Base-by-base conservation (phyloP, 225 moss, liverwort and hornwort genomes). In the Thuidium tamariscinum region DNA sequence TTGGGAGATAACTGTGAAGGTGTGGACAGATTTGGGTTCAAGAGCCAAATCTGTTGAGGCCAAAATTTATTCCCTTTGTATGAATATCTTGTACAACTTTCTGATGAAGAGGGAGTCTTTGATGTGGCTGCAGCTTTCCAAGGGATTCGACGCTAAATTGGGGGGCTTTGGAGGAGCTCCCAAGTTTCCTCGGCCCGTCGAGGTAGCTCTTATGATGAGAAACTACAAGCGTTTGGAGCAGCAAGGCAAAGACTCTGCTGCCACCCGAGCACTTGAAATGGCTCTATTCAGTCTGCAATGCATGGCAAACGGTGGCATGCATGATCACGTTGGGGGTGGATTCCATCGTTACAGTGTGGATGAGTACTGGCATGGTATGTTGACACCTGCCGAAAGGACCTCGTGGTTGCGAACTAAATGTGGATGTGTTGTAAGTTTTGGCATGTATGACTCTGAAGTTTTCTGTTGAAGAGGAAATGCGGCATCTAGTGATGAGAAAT, bases 301-400 rank as follows among this genome's bases (percentile, higher is more conserved):
- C 75, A 99, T 99, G 97, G 96, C 94, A 55, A 91, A 90, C 30
- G 99, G 99, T 79, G 99, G 99, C 83, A 92, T 99, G 88, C 99
- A 99, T 87, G 99, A 99, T 86, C 99, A 99, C 68, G 41, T 99
- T 57, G 99, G 99, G 37, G 99, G 97, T 80, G 99, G 99, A 77
- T 97, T 99, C 72, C 99, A 99, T 93, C 99, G 99, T 48, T 99
- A 99, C 81, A 99, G 99, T 88, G 99, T 99, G 77, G 99, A 99
- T 79, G 97, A 99, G 88, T 92, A 96, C 75, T 99, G 99, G 99
- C 99, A 99, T 89, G 99, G 93, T 92, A 91, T 62, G 73, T 68
- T 29, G 26, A 30, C 37, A 9, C 27, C 9, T 25, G n/a, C 44
- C 34, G 18, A 34, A 55, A 70, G 32, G 83, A 57, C 6, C 60